A percentile compares a stretch with the other conserved stretches of the same genome.
Conservation (phyloP, 129 eudicot species). For the Centaurea solstitialis region DNA sequence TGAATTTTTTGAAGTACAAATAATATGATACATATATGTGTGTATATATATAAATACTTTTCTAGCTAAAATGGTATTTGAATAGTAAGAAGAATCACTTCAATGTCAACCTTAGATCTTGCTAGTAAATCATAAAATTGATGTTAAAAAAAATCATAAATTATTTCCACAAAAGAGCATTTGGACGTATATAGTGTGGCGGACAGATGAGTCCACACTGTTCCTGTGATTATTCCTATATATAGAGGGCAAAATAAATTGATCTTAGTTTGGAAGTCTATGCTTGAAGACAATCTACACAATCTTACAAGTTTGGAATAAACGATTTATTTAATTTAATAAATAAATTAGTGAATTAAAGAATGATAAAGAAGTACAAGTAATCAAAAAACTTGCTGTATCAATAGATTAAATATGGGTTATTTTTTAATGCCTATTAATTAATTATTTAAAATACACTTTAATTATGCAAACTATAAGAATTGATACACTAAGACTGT, state of each 20-base stretch:
- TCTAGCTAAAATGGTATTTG: constrained; percentile 8
- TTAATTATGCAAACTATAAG: not conserved
- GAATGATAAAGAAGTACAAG: not conserved
- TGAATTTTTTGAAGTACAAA: not conserved
- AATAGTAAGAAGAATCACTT: constrained; percentile 1
- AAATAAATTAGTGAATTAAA: too few relatives aligned
- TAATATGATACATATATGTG: too few relatives aligned
- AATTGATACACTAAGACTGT: not conserved
- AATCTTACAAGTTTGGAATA: not conserved
- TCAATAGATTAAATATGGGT: not conserved
- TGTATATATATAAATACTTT: not conserved
- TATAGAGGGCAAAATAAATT: not conserved
- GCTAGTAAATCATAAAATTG: constrained; percentile 7
- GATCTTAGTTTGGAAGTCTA: not conserved
- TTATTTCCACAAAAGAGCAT: constrained; percentile 1
- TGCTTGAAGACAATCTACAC: not conserved
- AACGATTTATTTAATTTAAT: not conserved
- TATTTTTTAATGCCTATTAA: too few relatives aligned
- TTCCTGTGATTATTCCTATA: not conserved
- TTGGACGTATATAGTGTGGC: constrained; percentile 5
- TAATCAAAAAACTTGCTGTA: not conserved
- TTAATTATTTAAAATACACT: not conserved
- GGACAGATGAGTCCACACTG: not conserved
- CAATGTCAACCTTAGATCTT: not conserved
- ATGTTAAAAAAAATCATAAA: not conserved